phyloP scores from a whole-genome alignment of 768 basidiomycete species.

The Xerocomus potaroensis region DNA sequence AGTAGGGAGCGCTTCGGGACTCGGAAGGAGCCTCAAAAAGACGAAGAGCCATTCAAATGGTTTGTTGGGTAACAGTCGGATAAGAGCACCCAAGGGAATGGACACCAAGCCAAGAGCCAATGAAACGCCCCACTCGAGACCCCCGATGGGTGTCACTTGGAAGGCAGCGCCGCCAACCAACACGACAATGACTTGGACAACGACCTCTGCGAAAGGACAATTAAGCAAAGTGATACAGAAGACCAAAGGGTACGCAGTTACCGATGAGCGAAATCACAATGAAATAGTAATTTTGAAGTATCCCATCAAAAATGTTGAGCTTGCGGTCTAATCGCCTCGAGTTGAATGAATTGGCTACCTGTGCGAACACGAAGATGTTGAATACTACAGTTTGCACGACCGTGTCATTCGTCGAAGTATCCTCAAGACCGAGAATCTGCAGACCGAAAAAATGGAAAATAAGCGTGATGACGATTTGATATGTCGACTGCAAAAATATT shows the following conservation, averaged over 20 bases:
- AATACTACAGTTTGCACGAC: constrained; percentile 86
- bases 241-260: constrained; percentile 32
- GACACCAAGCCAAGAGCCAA: constrained; percentile 83
- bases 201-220: constrained; percentile 58
- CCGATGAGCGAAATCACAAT: constrained; percentile 80
- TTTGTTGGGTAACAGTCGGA: constrained; percentile 76
- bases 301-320: constrained; percentile 86
- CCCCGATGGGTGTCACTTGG: constrained; percentile 73
- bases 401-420: constrained; percentile 32
- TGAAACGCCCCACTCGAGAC: constrained; percentile 91
- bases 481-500: constrained; percentile 84
- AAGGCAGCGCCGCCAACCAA: constrained; percentile 91
- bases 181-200: constrained; percentile 81
- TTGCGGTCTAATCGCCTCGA: constrained; percentile 81
- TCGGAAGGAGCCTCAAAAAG: constrained; percentile 54
- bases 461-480: constrained; percentile 79
- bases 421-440: constrained; percentile 59
- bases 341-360: constrained; percentile 95
- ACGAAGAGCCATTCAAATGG: constrained; percentile 68
- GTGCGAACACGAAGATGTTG: constrained; percentile 97
- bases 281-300: constrained; percentile 79
- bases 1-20: constrained; percentile 60
- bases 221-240: constrained; percentile 4
- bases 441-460: constrained; percentile 85
- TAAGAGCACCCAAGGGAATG: constrained; percentile 79